Evolutionary conservation across 495 filamentous ascomycete genomes (phyloP), one percentile per base, ranked within the genome.

Genomic region (Pyrenula aspistea): DNA sequence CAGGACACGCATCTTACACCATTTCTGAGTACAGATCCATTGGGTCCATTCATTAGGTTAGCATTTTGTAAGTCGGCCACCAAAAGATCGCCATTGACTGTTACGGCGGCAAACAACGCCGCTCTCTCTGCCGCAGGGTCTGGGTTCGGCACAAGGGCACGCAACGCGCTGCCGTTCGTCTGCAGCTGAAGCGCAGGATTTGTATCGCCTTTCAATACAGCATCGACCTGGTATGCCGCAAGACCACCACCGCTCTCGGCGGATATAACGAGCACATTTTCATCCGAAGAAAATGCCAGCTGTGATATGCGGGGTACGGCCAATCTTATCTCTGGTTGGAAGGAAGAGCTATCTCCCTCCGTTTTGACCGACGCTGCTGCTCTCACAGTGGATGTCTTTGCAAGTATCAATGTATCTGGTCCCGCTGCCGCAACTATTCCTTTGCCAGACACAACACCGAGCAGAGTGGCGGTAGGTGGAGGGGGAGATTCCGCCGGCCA

Each of bases 341-440:
- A 96, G 47, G 83, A 73, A 60, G 88, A 83, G 8, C 65, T 58
- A 61, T 77, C 80, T 21, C 81, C 80, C 56, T 75, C 79, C 22
- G 73, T 71, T 47, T 80, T 76, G 11, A 69, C 72, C 25, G 79
- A 72, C 61, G 94, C 95, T 0, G 86, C 83, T 60, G 88, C 82
- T 59, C 91, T 82, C 22, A 96, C 76, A 1, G 83, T 75, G 23
- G 88, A 80, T n/a, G 91, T 90, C 10, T 75, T 84, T 11, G 89
- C 84, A 53, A 99, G 65, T 52, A 87, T 71, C 1, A 99, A 75
- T 49, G 77, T 74, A 61, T 93, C 85, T 24, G 92, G 92, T 11
- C 87, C 84, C 54, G 89, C 93, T 50, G 91, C 94, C 53, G 91
- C 93, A 49, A 96, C 75, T 3, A 97, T 73, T 20, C 89, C 91